Conservation (phyloP, 495 filamentous ascomycete genomes). For the Tetracladium setigerum region DNA sequence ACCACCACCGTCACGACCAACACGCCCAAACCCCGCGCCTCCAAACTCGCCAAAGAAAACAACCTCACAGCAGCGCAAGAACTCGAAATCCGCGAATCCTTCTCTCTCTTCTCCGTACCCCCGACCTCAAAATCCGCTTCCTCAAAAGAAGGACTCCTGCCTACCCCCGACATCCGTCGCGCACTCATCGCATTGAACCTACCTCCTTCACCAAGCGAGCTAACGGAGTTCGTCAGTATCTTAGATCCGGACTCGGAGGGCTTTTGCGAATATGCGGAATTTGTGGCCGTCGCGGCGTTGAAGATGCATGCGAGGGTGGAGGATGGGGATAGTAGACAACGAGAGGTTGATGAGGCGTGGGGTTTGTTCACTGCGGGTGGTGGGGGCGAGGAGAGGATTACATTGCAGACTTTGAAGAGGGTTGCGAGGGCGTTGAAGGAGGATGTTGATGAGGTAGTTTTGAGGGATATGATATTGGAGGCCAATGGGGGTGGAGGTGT, state of each 20-base stretch:
- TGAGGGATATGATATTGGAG: constrained; percentile 90
- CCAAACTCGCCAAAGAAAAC: constrained; percentile 85
- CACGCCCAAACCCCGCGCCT: constrained; percentile 45
- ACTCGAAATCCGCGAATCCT: constrained; percentile 83
- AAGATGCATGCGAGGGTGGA: constrained; percentile 57
- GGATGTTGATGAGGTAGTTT: constrained; percentile 67
- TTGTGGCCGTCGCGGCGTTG: constrained; percentile 78
- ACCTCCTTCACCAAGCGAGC: constrained; percentile 55
- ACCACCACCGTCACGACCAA: constrained; percentile 5
- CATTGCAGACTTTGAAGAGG: constrained; percentile 62
- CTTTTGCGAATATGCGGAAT: constrained; percentile 64
- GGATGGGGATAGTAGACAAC: constrained; percentile 32
- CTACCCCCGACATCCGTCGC: constrained; percentile 10
- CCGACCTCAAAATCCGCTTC: background rate
- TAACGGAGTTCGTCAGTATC: constrained; percentile 65
- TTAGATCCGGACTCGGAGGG: constrained; percentile 77
- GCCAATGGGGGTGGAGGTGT: constrained; percentile 76
- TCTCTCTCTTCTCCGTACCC: constrained; percentile 58
- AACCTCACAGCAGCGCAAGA: constrained; percentile 78
- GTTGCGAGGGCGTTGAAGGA: constrained; percentile 79
- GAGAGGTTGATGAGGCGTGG: constrained; percentile 76
- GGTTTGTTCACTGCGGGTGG: constrained; percentile 53
- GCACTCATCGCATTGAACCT: constrained; percentile 62
- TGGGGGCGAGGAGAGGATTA: constrained; percentile 48
- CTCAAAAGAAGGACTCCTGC: background rate